Evolutionary conservation across 352 stramenopile genomes (phyloP), one percentile per base, ranked within the genome.

Genomic region (Pythium monospermum): DNA sequence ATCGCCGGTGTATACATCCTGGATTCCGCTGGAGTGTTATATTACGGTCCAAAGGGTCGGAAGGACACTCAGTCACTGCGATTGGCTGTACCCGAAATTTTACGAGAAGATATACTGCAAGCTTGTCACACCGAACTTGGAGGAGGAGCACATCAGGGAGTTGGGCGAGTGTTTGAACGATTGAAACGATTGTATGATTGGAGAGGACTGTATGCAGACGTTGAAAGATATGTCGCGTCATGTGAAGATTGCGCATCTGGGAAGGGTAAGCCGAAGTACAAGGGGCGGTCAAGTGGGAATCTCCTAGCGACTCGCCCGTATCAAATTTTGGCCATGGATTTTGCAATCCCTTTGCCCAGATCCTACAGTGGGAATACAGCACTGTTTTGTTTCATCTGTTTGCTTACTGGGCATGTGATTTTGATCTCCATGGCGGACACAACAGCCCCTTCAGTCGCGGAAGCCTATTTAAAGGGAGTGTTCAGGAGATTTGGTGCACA

Each of bases 311-410:
- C 55, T 0, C 40, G 57, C 1, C 55, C 64, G 6, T 69, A 64
- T 21, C 47, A 69, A 38, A 46, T 71, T 3, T 22, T 72, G 0
- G 59, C 47, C 0, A 67, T 69, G 65, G 60, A 73, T 28, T 57
- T 67, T 10, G 64, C 65, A 0, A 56, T 54, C 6, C 63, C 57
- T 2, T 22, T 73, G 6, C 65, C 65, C 0, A 54, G 33, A 11
- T 67, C 53, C 0, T 39, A 63, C 18, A 46, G 51, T 11, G 65
- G 65, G 0, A 73, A 73, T 25, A 61, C 57, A 0, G 64, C 66
- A 16, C 23, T 72, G 13, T 26, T 68, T n/a, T 35, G 65, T 2
- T 69, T 45, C 41, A 38, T 65, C 2, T 51, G 62, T 40, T 42
- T 51, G 2, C 53, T 57, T 40, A 56, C 49, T 0, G 50, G 61